Percentiles rank a stretch among this genome's conserved stretches.
Evolutionary conservation across 2,329 filamentous ascomycete species (phyloP).

Genomic region (Trichoderma koningii): DNA sequence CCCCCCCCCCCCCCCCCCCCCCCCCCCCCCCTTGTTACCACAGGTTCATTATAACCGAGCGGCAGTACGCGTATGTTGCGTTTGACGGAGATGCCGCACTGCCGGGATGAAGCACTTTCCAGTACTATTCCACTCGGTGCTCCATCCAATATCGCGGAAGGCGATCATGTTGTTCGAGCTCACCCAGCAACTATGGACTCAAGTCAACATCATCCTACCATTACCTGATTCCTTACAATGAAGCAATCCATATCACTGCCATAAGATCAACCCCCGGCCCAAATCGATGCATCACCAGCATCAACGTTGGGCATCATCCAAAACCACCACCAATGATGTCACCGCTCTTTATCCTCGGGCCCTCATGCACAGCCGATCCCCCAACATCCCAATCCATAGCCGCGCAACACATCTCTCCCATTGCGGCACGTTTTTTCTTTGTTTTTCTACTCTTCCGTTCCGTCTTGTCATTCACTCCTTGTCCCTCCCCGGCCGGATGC

Average conservation of each 20-base stretch:
- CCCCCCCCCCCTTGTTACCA: background rate
- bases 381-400: background rate
- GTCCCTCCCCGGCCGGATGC: slow-evolving; percentile 8
- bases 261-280: background rate
- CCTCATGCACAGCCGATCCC: slow-evolving; percentile 9
- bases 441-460: background rate
- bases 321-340: slow-evolving; percentile 14
- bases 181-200: background rate
- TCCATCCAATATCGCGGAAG: background rate
- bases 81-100: slow-evolving; percentile 11
- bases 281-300: background rate
- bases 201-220: too few relatives aligned
- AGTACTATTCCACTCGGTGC: background rate
- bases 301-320: background rate
- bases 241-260: too few relatives aligned
- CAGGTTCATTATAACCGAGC: too few relatives aligned
- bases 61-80: background rate
- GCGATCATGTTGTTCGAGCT: background rate
- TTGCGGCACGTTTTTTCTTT: background rate
- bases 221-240: too few relatives aligned
- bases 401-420: background rate
- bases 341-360: background rate
- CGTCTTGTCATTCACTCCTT: background rate
- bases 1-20: too few relatives aligned
- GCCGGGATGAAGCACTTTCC: background rate